These are phyloP conservation scores for Fusarium torulosum DNA, from an alignment of 2,329 filamentous ascomycete genomes.

Conservation along the genomic window DNA sequence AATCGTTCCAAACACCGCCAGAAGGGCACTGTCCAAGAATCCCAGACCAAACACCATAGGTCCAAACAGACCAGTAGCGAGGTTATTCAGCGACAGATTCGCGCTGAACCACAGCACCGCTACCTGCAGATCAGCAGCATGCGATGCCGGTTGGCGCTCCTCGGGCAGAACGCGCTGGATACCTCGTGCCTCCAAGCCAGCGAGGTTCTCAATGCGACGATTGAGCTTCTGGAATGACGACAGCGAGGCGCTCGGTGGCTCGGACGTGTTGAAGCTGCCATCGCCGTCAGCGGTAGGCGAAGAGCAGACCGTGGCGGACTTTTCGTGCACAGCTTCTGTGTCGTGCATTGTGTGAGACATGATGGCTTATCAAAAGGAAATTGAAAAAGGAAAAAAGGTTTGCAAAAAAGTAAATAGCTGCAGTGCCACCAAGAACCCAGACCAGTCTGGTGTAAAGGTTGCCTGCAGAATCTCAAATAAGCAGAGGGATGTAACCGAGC, in stretches of 20 bases:
- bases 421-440: conserved; percentile 14
- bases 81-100: conserved; percentile 60
- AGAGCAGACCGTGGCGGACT: conserved; percentile 28
- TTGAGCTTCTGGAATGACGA: conserved; percentile 35
- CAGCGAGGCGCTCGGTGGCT: not conserved
- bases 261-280: conserved; percentile 13
- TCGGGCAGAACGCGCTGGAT: conserved; percentile 55
- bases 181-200: conserved; percentile 57
- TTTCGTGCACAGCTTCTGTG: conserved; percentile 32
- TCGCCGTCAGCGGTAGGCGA: conserved; percentile 18
- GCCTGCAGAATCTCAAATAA: not conserved
- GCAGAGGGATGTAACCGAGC: not conserved
- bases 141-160: conserved; percentile 53
- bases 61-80: conserved; percentile 77
- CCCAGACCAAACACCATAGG: conserved; percentile 77
- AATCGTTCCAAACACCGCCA: conserved; percentile 81
- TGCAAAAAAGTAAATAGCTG: not conserved
- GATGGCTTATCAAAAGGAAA: not conserved
- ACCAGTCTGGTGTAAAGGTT: conserved; percentile 10
- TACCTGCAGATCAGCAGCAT: conserved; percentile 54
- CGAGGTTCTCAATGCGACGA: conserved; percentile 43
- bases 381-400: not conserved
- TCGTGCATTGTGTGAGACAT: conserved; percentile 20
- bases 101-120: conserved; percentile 60
- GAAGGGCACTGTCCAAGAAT: conserved; percentile 78